These are phyloP conservation scores for Xylariaceae sp. DNA, from an alignment of 2,329 filamentous ascomycete species.

Conservation along the genomic window DNA sequence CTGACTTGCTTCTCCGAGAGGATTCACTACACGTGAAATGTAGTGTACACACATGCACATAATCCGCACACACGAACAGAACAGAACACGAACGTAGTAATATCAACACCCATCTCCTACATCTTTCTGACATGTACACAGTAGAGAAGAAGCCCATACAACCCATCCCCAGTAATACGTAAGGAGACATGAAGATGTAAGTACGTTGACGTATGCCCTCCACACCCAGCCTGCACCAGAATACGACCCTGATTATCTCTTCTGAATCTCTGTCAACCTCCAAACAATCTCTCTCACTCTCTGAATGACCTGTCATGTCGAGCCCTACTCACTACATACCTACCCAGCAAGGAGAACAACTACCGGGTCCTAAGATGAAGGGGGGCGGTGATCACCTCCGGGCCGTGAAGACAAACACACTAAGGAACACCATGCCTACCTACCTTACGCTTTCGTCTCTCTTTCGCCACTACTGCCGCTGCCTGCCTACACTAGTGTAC, in stretches of 20 bases:
- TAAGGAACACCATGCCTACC: background rate
- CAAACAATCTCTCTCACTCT: too few relatives aligned
- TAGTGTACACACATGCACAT: background rate
- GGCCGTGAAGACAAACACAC: background rate
- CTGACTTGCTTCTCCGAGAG: background rate
- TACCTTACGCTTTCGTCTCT: background rate
- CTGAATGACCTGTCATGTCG: too few relatives aligned
- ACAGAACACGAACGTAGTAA: too few relatives aligned
- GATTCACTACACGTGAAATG: background rate
- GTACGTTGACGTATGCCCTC: background rate
- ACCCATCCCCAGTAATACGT: background rate
- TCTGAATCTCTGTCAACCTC: background rate
- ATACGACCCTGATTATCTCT: background rate
- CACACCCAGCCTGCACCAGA: background rate
- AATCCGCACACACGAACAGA: too few relatives aligned
- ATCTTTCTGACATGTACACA: background rate
- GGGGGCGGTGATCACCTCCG: background rate
- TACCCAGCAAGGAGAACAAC: background rate
- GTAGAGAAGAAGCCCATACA: background rate
- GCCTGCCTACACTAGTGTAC: background rate
- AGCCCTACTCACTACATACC: too few relatives aligned
- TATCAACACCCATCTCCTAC: background rate
- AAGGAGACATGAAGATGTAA: background rate
- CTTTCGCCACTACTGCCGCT: background rate
- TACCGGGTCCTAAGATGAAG: background rate